Conservation (phyloP, 2,329 filamentous ascomycete species). For the Aspergillus vadensis region DNA sequence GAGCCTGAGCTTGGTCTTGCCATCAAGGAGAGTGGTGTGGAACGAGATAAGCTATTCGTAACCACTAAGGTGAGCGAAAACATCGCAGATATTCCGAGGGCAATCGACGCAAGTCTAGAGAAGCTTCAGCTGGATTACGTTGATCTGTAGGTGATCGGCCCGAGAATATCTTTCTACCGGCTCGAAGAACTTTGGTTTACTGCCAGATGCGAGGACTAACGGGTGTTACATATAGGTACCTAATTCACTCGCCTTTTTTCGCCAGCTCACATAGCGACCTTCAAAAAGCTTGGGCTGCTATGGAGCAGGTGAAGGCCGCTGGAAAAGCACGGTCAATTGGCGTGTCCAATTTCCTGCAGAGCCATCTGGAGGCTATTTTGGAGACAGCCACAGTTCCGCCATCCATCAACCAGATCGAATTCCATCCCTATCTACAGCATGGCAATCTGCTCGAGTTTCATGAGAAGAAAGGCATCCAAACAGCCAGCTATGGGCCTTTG, state of each 20-base stretch:
- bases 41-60: conserved; percentile 52
- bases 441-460: conserved; percentile 45
- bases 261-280: conserved; percentile 56
- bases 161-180: neutral
- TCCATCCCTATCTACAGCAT: conserved; percentile 52
- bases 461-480: conserved; percentile 44
- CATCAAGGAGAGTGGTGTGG: conserved; percentile 50
- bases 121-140: conserved; percentile 64
- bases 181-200: neutral
- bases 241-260: conserved; percentile 65
- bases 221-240: conserved; percentile 47
- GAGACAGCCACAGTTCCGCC: conserved; percentile 47
- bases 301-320: conserved; percentile 60
- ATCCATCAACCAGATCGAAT: conserved; percentile 40
- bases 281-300: conserved; percentile 60
- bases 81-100: conserved; percentile 57
- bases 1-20: conserved; percentile 53
- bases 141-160: conserved; percentile 54
- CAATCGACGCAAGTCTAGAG: conserved; percentile 58
- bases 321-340: conserved; percentile 64
- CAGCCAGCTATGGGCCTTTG: conserved; percentile 46
- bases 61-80: conserved; percentile 60
- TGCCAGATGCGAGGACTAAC: neutral
- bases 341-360: conserved; percentile 61
- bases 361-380: conserved; percentile 57